Base-by-base conservation (phyloP, 768 basidiomycete species). In the Termitomyces sp. region DNA sequence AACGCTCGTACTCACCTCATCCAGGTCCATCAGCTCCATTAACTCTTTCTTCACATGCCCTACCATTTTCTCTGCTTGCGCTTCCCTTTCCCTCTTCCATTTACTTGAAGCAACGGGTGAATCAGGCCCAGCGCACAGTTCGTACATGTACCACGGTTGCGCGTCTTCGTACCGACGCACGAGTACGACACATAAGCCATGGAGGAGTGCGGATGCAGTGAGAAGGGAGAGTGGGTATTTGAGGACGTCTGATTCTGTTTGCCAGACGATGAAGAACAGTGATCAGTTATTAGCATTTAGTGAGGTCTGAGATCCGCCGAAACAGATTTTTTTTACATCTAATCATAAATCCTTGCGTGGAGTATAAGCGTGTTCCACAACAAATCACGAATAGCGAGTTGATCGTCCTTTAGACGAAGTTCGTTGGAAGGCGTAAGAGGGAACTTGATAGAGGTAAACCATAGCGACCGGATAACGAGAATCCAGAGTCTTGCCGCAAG, bases 221-320 rank as follows among this genome's bases (percentile, higher is more conserved):
- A 88, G 76, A 14, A 82, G 65, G 14, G 82, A 82, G 13, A 85
- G 61, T 3, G 81, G 78, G 64, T 80, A 84, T 50, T 72, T 76
- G 55, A 84, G 68, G 48, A 84, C 71, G 54, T 84, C 82, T 4
- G 80, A 76, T 61, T 82, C 87, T 87, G 50, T 18, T 57, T 23
- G 26, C 40, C 9, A 8, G 16, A 38, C 9, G 20, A n/a, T 6
- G 35, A 13, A 23, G 30, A 2, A 57, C 13, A 2, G 14, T 5
- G 26, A 36, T 14, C 9, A 16, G 36, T 28, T 41, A 41, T 30
- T n/a, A 28, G 14, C 9, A 23, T 51, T 12, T 13, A 16, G 18
- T 36, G 18, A n/a, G 30, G 16, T 48, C 16, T 30, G n/a, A 5
- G 23, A n/a, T 38, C n/a, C 32, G 14, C 28, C 5, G 3, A 33